Base-by-base conservation (phyloP, 257 asterid species). In the Craterostigma plantagineum region DNA sequence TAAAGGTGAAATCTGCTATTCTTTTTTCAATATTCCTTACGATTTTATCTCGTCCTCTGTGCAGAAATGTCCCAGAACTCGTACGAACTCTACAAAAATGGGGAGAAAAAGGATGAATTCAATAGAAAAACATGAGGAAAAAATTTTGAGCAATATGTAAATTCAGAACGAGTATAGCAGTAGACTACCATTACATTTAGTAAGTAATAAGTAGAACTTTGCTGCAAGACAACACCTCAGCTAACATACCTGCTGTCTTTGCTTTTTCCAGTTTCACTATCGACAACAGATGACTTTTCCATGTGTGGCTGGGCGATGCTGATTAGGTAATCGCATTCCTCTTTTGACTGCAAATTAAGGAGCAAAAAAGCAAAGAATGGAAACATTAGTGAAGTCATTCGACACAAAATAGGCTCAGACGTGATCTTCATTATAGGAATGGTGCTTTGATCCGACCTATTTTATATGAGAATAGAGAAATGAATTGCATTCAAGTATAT, bases 51-150 rank as follows among this genome's bases (percentile, higher is more conserved):
- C 82, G 79, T 16, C 87, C 96, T 71, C 99, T 75, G 15, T 61
- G 42, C 38, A 90, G 92, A 69, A 90, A 90, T 53, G 94, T 90
- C 54, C 96, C 99, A 38, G 94, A 83, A 71, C 99, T 83, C 11
- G 99, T 90, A 16, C 99, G 96, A 42, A 83, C 94, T 44, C 96
- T 83, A 81, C 52, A 56, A 34, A 46, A 43, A 23, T 30, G 35
- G 16, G 44, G 4, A 14, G n/a, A 6, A 9, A 33, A 43, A n/a
- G 3, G n/a, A n/a, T n/a, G n/a, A n/a, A 2, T 15, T 14, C 48
- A n/a, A 41, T 41, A 1, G n/a, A n/a, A n/a, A n/a, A 8, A 41
- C 9, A 41, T 41, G 3, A 8, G 8, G 40, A 8, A 36, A 36
- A 12, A 9, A 9, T 9, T 10, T 3, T 36, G 12, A 36, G 3